A percentile compares a stretch with the other conserved stretches of the same genome.
These are phyloP conservation scores for Yamadazyma tumulicola DNA, from an alignment of 805 yeast genomes.

Conservation along the genomic window DNA sequence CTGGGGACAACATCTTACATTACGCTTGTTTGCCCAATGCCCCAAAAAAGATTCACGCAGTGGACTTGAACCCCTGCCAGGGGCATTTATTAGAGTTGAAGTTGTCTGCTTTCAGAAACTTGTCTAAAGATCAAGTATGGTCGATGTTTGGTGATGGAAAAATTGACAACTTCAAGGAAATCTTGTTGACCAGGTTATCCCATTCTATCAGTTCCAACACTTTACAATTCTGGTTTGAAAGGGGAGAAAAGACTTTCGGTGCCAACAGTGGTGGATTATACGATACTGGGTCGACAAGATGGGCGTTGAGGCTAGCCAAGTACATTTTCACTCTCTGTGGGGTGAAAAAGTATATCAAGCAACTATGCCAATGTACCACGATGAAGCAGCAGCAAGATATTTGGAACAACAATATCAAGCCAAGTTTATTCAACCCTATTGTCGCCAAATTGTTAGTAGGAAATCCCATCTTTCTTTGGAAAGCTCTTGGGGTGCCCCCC, in stretches of 20 bases:
- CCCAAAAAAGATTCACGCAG: conserved; percentile 78
- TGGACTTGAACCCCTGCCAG: conserved; percentile 80
- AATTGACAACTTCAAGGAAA: conserved; percentile 43
- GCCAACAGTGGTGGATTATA: conserved; percentile 59
- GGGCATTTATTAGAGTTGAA: conserved; percentile 77
- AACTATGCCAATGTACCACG: conserved; percentile 54
- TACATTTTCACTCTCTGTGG: conserved; percentile 59
- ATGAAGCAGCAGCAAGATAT: conserved; percentile 60
- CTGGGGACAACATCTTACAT: conserved; percentile 77
- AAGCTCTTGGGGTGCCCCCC: conserved; percentile 84
- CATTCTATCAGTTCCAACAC: conserved; percentile 77
- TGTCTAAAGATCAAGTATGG: conserved; percentile 64
- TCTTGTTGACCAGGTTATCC: conserved; percentile 52
- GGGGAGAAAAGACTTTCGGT: conserved; percentile 57
- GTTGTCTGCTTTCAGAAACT: conserved; percentile 61
- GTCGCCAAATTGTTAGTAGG: conserved; percentile 67
- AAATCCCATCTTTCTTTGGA: conserved; percentile 85
- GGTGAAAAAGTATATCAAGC: conserved; percentile 46
- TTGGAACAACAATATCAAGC: conserved; percentile 63
- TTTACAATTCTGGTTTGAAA: conserved; percentile 73
- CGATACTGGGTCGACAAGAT: conserved; percentile 81
- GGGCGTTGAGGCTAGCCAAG: conserved; percentile 74
- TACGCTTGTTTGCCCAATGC: conserved; percentile 71
- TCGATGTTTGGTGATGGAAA: conserved; percentile 72
- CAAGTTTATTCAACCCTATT: conserved; percentile 66